Base-by-base conservation (phyloP, 192 early-diverging fungal genomes). In the Podila epigama region DNA sequence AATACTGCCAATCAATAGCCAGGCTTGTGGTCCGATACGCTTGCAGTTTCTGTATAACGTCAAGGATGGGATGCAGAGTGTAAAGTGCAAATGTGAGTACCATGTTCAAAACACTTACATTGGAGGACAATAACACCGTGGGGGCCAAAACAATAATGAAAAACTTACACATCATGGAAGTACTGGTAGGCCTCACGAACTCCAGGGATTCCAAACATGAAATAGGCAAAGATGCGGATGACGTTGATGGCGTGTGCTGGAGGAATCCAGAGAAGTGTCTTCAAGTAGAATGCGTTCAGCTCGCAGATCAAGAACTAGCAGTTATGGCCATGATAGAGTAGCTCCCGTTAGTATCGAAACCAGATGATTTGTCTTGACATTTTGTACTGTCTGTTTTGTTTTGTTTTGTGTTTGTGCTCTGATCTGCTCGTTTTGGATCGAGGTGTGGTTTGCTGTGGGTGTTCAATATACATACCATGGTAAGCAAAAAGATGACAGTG, bases 251-350 rank as follows among this genome's bases (percentile, higher is more conserved):
- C 84, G 82, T 97, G 93, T 63, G 92, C 90, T 16, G 94, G 91
- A 25, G 97, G 94, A 29, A 97, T 72, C 95, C 96, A 98, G 34
- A 97, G 81, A 27, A 98, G 87, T 56, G 89, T 92, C 83, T 98
- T 98, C 37, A 98, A 83, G 59, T 97, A 98, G 70, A 98, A 98
- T 34, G 91, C 92, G 64, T 98, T 97, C 35, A 98, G 80, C 71
- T 98, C 97, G 60, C 87, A 89, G 68, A 87, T 86, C 50, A 93
- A 72, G 56, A 90, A 89, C 92, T 92, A 68, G 1, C 53, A 4
- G 64, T 4, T 62, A 61, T 10, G 53, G 16, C 27, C 51, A 54
- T 41, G 28, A 58, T 40, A 51, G 18, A 31, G 20, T 58, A 29
- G 18, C 13, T 18, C 36, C 16, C 27, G n/a, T 53, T 16, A 44